Evolutionary conservation across 352 stramenopile genomes (phyloP).

Genomic region (Peronospora farinosa): DNA sequence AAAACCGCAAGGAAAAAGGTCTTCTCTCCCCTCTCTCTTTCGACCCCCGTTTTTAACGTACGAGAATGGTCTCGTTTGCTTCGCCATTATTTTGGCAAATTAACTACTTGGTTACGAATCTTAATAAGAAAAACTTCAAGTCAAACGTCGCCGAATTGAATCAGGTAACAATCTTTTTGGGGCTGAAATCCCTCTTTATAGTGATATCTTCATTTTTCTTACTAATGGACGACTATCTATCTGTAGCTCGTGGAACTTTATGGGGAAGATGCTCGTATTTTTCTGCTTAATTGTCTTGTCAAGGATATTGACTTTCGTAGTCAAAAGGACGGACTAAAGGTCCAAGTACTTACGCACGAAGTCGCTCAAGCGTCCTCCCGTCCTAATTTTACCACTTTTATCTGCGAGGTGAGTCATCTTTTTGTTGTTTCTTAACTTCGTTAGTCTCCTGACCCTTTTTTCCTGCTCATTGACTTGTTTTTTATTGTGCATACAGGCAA

Average conservation of each 20-base stretch:
- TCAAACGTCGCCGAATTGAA: constrained; percentile 89
- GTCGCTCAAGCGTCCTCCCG: constrained; percentile 83
- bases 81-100: constrained; percentile 92
- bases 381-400: constrained; percentile 87
- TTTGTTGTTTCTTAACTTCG: too few relatives aligned
- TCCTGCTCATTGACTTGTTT: not conserved
- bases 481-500: constrained; percentile 30
- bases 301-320: constrained; percentile 87
- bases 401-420: constrained; percentile 57
- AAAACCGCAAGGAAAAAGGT: constrained; percentile 6
- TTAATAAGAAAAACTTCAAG: constrained; percentile 93
- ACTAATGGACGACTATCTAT: not conserved
- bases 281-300: constrained; percentile 87
- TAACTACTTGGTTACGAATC: constrained; percentile 88
- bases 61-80: constrained; percentile 85
- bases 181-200: not conserved
- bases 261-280: constrained; percentile 87
- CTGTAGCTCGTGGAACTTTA: constrained; percentile 86
- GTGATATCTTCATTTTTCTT: not conserved
- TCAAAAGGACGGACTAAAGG: constrained; percentile 86
- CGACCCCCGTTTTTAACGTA: not conserved
- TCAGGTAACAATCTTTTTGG: constrained; percentile 48
- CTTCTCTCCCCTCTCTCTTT: not conserved
- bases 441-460: constrained; percentile 3
- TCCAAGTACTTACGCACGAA: constrained; percentile 86